phyloP scores from a whole-genome alignment of 768 basidiomycete genomes.

The Lactarius indigo region DNA sequence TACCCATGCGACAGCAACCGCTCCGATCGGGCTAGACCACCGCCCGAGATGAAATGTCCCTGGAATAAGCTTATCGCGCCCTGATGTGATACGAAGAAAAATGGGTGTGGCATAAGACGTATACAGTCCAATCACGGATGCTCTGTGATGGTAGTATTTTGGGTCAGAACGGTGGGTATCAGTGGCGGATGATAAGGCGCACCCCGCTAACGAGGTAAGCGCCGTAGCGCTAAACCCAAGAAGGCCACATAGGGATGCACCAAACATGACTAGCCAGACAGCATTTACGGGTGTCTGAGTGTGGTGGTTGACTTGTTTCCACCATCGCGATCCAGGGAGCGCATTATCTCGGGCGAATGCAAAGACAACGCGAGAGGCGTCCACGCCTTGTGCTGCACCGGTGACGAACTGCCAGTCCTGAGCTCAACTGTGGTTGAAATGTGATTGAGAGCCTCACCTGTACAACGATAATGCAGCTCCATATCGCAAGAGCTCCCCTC shows the following conservation, averaged over 20 bases:
- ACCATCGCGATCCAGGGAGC: constrained; percentile 66
- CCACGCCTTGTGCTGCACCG: constrained; percentile 70
- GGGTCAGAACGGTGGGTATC: neutral
- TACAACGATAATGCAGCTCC: constrained; percentile 68
- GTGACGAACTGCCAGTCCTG: constrained; percentile 52
- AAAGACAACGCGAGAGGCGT: constrained; percentile 72
- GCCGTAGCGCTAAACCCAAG: constrained; percentile 65
- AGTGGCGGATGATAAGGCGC: constrained; percentile 20
- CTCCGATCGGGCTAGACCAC: constrained; percentile 58
- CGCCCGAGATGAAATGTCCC: constrained; percentile 60
- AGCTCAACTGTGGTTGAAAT: constrained; percentile 28
- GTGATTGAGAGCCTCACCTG: constrained; percentile 35
- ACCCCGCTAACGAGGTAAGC: constrained; percentile 66
- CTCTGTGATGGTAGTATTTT: constrained; percentile 36
- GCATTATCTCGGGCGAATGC: constrained; percentile 74
- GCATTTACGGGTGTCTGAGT: constrained; percentile 73
- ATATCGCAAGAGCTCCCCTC: constrained; percentile 66
- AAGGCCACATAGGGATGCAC: constrained; percentile 54
- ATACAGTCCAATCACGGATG: constrained; percentile 70
- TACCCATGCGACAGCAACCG: constrained; percentile 64
- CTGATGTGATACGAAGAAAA: constrained; percentile 67
- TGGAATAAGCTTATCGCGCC: constrained; percentile 51
- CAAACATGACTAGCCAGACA: constrained; percentile 67
- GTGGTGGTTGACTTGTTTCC: constrained; percentile 55
- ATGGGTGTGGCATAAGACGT: constrained; percentile 66